A percentile compares a stretch with the other conserved stretches of the same genome.
These are phyloP conservation scores for Periconia macrospinosa DNA, from an alignment of 2,329 filamentous ascomycete species.

Conservation along the genomic window DNA sequence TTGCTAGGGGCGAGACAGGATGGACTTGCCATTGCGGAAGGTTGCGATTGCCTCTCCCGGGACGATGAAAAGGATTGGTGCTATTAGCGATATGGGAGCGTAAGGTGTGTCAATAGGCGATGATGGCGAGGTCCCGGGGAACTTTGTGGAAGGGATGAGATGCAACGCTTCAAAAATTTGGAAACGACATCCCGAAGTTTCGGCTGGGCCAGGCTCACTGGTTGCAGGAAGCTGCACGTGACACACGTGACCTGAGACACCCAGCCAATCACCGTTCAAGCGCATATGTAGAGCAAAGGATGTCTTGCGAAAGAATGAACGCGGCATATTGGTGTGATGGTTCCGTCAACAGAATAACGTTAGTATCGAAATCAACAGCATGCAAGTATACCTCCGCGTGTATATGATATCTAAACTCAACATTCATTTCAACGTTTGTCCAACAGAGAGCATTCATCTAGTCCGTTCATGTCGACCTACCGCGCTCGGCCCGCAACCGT, in stretches of 20 bases:
- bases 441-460: too few species aligned
- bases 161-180: conserved; percentile 23
- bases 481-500: conserved; percentile 4
- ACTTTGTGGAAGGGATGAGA: conserved; percentile 8
- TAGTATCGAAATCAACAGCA: too few species aligned
- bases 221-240: too few species aligned
- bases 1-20: neutral
- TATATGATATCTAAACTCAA: too few species aligned
- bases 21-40: conserved; percentile 29
- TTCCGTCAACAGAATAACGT: too few species aligned
- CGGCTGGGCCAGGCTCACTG: conserved; percentile 17
- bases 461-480: neutral
- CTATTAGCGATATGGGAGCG: conserved; percentile 7
- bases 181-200: conserved; percentile 25
- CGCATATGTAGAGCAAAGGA: conserved; percentile 29
- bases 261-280: conserved; percentile 35
- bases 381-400: too few species aligned
- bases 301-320: too few species aligned
- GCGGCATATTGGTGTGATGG: too few species aligned
- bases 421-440: too few species aligned
- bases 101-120: neutral
- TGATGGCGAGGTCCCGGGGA: neutral
- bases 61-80: neutral
- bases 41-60: neutral
- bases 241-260: conserved; percentile 22